Evolutionary conservation across 495 filamentous ascomycete species (phyloP).

Genomic region (Darksidea phi): DNA sequence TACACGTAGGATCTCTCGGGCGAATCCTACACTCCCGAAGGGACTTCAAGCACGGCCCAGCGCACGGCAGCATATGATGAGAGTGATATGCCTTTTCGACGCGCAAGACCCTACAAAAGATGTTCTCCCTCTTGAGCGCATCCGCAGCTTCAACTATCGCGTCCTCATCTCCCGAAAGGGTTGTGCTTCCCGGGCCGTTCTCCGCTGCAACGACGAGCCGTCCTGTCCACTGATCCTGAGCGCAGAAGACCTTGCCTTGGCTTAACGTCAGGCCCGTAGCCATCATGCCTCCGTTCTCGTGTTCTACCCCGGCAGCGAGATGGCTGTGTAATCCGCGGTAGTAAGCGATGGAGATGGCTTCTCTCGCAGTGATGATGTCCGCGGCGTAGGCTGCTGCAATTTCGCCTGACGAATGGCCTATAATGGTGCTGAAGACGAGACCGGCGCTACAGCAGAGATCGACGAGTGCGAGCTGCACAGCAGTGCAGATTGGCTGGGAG

Average conservation of each 20-base stretch:
- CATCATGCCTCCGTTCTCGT: constrained; percentile 33
- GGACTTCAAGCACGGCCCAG: too few species aligned
- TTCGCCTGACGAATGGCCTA: constrained; percentile 64
- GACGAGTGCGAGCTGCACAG: constrained; percentile 29
- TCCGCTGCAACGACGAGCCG: constrained; percentile 31
- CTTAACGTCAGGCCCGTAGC: constrained; percentile 19
- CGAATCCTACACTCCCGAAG: too few species aligned
- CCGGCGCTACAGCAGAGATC: constrained; percentile 32
- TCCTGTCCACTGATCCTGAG: not conserved
- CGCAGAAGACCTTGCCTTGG: not conserved
- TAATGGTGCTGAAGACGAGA: constrained; percentile 42
- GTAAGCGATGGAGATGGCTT: constrained; percentile 47
- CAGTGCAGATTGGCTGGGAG: constrained; percentile 32
- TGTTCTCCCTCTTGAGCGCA: too few species aligned
- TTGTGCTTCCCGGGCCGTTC: constrained; percentile 41
- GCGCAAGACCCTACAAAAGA: too few species aligned
- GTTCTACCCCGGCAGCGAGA: constrained; percentile 3
- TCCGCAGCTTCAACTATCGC: too few species aligned
- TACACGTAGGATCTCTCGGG: too few species aligned
- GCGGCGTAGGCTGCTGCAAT: constrained; percentile 63
- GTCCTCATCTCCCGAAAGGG: constrained; percentile 41
- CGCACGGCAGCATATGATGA: too few species aligned
- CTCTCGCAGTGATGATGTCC: constrained; percentile 47
- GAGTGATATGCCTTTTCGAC: too few species aligned
- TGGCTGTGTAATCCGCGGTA: constrained; percentile 38